phyloP scores from a whole-genome alignment of 1,284 basidiomycete genomes.

The Cutaneotrichosporon sp. region DNA sequence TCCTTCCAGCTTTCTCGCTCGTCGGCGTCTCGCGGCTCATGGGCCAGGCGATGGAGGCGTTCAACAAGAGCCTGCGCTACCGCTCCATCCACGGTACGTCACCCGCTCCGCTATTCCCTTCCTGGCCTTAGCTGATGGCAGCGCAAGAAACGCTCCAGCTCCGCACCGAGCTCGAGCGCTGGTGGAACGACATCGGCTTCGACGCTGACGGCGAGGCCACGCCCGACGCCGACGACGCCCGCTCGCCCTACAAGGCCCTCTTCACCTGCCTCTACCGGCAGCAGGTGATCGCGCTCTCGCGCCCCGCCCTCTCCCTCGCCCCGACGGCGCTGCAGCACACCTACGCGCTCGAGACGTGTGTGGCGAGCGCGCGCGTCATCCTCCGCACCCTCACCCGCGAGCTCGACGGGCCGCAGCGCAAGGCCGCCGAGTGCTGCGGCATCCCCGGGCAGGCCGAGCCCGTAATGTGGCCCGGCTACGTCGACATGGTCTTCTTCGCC shows the following conservation, averaged over 20 bases:
- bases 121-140: too few relatives aligned
- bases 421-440: not conserved
- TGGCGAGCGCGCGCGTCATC: conserved; percentile 26
- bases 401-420: not conserved
- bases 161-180: conserved; percentile 27
- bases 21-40: conserved; percentile 19
- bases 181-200: conserved; percentile 33
- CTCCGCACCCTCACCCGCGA: conserved; percentile 14
- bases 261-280: conserved; percentile 34
- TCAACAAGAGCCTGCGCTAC: conserved; percentile 26
- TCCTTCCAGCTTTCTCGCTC: conserved; percentile 9
- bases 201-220: conserved; percentile 6
- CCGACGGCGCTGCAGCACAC: conserved; percentile 23
- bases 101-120: too few relatives aligned
- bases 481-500: conserved; percentile 33
- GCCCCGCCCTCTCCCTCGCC: conserved; percentile 25
- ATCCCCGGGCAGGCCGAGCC: not conserved
- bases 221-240: not conserved
- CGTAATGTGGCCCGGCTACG: conserved; percentile 31
- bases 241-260: conserved; percentile 21
- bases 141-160: conserved; percentile 26
- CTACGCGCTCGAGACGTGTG: conserved; percentile 26
- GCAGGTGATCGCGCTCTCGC: conserved; percentile 28
- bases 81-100: conserved; percentile 4
- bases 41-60: conserved; percentile 30